A percentile compares a stretch with the other conserved stretches of the same genome.
Evolutionary conservation across 2,329 filamentous ascomycete genomes (phyloP).

Genomic region (Botrytis tulipae): DNA sequence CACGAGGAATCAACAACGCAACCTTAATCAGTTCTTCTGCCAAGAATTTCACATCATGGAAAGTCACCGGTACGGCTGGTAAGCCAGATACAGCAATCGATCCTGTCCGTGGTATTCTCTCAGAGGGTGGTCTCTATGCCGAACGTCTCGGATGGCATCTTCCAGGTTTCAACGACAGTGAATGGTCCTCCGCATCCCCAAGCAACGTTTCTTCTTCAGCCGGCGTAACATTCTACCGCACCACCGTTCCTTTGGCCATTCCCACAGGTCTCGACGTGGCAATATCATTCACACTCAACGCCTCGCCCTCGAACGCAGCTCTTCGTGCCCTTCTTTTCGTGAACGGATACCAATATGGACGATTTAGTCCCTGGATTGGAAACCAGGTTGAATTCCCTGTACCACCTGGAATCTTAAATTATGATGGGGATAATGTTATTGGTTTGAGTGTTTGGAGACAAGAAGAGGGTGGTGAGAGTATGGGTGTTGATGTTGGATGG

Average conservation of each 20-base stretch:
- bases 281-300: conserved; percentile 53
- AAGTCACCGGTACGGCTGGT: conserved; percentile 55
- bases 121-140: conserved; percentile 57
- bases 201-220: conserved; percentile 46
- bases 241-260: conserved; percentile 50
- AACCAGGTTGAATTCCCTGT: conserved; percentile 21
- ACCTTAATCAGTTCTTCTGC: conserved; percentile 43
- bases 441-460: conserved; percentile 20
- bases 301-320: conserved; percentile 42
- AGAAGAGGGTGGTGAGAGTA: background rate
- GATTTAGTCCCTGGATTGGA: conserved; percentile 21
- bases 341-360: conserved; percentile 50
- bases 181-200: conserved; percentile 41
- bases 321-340: conserved; percentile 57
- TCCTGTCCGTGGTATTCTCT: conserved; percentile 52
- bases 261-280: conserved; percentile 54
- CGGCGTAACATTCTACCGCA: conserved; percentile 56
- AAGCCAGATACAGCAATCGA: conserved; percentile 46
- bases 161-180: conserved; percentile 51
- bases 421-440: conserved; percentile 19
- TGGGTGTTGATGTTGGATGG: conserved; percentile 17
- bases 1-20: conserved; percentile 52
- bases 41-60: conserved; percentile 45
- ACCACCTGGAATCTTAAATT: conserved; percentile 22
- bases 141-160: conserved; percentile 59